Percentiles rank a stretch among this genome's conserved stretches.
Evolutionary conservation across 306 rosid genomes (phyloP).

Genomic region (Amphicarpaea edgeworthii): DNA sequence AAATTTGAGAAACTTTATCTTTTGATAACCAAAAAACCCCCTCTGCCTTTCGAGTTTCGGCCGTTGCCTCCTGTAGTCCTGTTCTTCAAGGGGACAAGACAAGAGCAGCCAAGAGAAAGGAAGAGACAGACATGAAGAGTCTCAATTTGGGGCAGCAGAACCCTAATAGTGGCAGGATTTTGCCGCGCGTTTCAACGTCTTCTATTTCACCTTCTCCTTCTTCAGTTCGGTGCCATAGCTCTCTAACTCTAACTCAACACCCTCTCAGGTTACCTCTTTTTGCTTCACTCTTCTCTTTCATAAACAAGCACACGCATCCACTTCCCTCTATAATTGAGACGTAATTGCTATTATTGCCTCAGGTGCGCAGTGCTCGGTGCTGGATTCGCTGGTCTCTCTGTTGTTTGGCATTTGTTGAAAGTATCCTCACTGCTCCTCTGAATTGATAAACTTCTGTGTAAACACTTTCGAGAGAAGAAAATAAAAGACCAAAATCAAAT

Average conservation of each 20-base stretch:
- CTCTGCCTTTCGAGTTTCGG: too few species aligned
- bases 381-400: constrained; percentile 93
- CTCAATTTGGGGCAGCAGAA: constrained; percentile 3
- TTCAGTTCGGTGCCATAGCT: constrained; percentile 42
- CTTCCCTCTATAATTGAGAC: neutral
- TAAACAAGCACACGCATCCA: neutral
- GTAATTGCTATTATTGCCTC: constrained; percentile 13
- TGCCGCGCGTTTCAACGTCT: neutral
- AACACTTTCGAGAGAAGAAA: too few species aligned
- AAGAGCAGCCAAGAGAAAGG: neutral
- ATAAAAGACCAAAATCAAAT: too few species aligned
- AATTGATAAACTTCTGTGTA: neutral
- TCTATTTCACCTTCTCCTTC: constrained; percentile 33
- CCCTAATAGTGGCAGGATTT: constrained; percentile 36
- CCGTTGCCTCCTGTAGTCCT: neutral
- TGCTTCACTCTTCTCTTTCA: neutral
- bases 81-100: neutral
- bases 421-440: constrained; percentile 33
- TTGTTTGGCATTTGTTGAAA: constrained; percentile 80
- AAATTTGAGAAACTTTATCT: too few species aligned
- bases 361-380: constrained; percentile 96
- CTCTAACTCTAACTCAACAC: constrained; percentile 53
- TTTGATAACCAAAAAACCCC: too few species aligned
- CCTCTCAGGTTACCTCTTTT: constrained; percentile 59
- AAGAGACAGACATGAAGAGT: neutral